Percentiles rank a stretch among this genome's conserved stretches.
Evolutionary conservation across 306 rosid genomes (phyloP).

Genomic region (Bauhinia variegata): DNA sequence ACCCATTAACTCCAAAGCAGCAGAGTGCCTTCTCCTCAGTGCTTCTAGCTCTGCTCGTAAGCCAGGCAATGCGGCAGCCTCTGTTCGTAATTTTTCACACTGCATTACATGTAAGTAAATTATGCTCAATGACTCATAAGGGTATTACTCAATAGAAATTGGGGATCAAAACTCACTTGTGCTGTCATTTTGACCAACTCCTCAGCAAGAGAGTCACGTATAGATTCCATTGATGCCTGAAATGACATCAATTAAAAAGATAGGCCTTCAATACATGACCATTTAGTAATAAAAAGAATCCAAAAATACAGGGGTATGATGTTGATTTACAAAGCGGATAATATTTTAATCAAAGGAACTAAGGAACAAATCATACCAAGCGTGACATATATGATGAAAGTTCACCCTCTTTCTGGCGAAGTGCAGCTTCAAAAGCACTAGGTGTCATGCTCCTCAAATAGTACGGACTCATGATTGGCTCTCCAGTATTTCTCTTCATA

Average conservation of each 20-base stretch:
- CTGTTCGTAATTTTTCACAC: constrained; percentile 92
- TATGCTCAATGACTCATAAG: constrained; percentile 29
- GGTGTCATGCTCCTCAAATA: constrained; percentile 94
- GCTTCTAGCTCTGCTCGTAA: constrained; percentile 91
- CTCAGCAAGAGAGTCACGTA: constrained; percentile 97
- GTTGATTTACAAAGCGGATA: too few relatives aligned
- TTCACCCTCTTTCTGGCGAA: constrained; percentile 99
- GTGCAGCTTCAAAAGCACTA: constrained; percentile 91
- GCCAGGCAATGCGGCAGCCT: constrained; percentile 81
- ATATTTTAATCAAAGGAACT: constrained; percentile 9
- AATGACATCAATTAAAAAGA: constrained; percentile 31
- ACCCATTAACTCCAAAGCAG: constrained; percentile 99
- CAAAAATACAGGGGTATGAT: too few relatives aligned
- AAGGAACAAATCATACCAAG: constrained; percentile 61
- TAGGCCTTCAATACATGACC: constrained; percentile 8
- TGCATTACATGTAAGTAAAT: constrained; percentile 41
- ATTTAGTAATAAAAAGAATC: constrained; percentile 9
- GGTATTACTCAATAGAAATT: constrained; percentile 11
- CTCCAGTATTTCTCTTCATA: constrained; percentile 76
- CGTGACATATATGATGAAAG: constrained; percentile 98
- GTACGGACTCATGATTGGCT: constrained; percentile 78
- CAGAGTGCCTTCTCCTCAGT: constrained; percentile 91
- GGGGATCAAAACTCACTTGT: constrained; percentile 57
- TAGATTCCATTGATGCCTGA: constrained; percentile 91
- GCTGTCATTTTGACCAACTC: constrained; percentile 95